A percentile compares a stretch with the other conserved stretches of the same genome.
Evolutionary conservation across 2,329 filamentous ascomycete species (phyloP).

Genomic region (Akanthomyces dipterigenus): DNA sequence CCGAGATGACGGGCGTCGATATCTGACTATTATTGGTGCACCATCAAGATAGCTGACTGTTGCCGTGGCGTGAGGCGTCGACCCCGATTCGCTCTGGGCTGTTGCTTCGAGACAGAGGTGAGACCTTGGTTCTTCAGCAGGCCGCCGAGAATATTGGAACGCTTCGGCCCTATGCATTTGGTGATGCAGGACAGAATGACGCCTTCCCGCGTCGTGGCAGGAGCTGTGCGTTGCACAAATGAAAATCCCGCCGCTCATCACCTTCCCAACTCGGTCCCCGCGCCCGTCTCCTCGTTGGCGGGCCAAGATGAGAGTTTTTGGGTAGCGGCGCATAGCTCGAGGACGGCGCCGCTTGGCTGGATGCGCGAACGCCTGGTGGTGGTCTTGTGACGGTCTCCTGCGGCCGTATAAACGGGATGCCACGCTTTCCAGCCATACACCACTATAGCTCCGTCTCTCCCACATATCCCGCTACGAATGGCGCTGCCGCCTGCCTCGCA

Average conservation of each 20-base stretch:
- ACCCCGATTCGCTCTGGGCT: not conserved
- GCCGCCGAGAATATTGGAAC: not conserved
- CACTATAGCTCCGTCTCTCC: not conserved
- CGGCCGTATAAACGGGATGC: not conserved
- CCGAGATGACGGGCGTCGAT: not conserved
- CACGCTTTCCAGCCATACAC: not conserved
- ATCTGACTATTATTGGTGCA: not conserved
- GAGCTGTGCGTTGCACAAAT: not conserved
- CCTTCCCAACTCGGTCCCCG: not conserved
- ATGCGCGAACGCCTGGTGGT: not conserved
- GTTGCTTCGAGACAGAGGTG: not conserved
- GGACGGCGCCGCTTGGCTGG: not conserved
- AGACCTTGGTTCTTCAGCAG: not conserved
- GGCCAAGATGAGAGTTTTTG: not conserved
- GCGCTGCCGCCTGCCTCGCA: not conserved
- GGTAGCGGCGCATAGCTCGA: not conserved
- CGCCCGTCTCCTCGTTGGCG: not conserved
- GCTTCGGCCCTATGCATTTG: not conserved
- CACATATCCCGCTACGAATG: not conserved
- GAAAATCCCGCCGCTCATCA: not conserved
- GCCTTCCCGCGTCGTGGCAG: not conserved
- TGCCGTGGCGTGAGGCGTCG: not conserved
- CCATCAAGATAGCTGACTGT: not conserved
- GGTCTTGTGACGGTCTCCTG: not conserved
- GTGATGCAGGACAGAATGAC: not conserved